Percentiles rank a stretch among this genome's conserved stretches.
These are phyloP conservation scores for Didymella pinodella DNA, from an alignment of 2,329 filamentous ascomycete genomes.

Conservation along the genomic window DNA sequence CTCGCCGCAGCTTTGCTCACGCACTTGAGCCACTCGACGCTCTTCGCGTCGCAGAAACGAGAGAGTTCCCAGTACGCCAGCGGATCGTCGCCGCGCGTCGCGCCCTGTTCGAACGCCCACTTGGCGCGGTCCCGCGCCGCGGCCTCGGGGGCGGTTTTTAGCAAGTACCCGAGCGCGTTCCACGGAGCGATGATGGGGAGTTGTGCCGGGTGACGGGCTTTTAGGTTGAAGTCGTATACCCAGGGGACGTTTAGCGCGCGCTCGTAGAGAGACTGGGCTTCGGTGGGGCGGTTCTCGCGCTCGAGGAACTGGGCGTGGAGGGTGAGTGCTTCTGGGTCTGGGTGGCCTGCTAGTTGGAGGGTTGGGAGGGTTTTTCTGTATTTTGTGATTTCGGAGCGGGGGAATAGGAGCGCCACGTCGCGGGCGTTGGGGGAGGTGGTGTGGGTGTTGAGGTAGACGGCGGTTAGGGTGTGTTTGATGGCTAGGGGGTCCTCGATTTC, in stretches of 20 bases:
- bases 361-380: conserved; percentile 30
- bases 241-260: conserved; percentile 28
- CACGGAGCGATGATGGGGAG: conserved; percentile 42
- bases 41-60: conserved; percentile 34
- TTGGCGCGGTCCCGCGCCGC: conserved; percentile 33
- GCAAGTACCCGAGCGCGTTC: conserved; percentile 41
- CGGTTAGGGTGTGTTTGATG: conserved; percentile 41
- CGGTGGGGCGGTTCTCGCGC: conserved; percentile 30
- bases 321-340: conserved; percentile 39
- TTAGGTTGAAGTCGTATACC: conserved; percentile 26
- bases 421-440: conserved; percentile 18
- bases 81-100: conserved; percentile 54
- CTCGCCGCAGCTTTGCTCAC: conserved; percentile 57
- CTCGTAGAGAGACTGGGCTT: conserved; percentile 35
- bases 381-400: conserved; percentile 27
- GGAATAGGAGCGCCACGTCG: conserved; percentile 31
- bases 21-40: conserved; percentile 53
- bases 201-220: conserved; percentile 33
- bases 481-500: conserved; percentile 40
- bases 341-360: conserved; percentile 26
- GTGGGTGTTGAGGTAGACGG: conserved; percentile 30
- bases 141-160: conserved; percentile 28
- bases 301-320: conserved; percentile 44
- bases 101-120: conserved; percentile 48
- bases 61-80: conserved; percentile 52